Conservation (phyloP, 805 yeast species). For the Pichia deserticola region DNA sequence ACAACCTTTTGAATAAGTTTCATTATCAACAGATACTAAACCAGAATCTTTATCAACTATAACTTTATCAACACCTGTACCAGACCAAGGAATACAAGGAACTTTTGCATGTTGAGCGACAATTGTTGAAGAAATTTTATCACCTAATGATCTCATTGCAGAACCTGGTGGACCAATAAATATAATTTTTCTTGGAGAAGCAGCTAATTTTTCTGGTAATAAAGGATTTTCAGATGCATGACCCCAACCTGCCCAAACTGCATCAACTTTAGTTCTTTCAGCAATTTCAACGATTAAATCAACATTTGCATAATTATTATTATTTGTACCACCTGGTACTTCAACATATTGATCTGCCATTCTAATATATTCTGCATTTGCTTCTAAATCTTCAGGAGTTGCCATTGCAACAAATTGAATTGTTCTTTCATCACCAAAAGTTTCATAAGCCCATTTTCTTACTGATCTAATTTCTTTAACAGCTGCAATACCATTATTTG, state of each 20-base stretch:
- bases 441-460: constrained; percentile 98
- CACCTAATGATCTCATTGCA: constrained; percentile 99
- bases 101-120: constrained; percentile 98
- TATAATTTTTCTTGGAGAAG: constrained; percentile 81
- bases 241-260: constrained; percentile 99
- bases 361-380: constrained; percentile 95
- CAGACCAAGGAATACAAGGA: constrained; percentile 99
- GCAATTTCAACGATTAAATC: constrained; percentile 96
- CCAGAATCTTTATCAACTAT: constrained; percentile 57
- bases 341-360: constrained; percentile 99
- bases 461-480: constrained; percentile 96
- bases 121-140: constrained; percentile 93
- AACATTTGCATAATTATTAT: constrained; percentile 96
- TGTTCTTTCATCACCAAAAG: constrained; percentile 93
- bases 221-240: constrained; percentile 98
- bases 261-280: constrained; percentile 92
- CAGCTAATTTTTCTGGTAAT: constrained; percentile 89
- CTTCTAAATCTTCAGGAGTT: constrained; percentile 96
- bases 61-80: constrained; percentile 91
- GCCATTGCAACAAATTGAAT: constrained; percentile 97
- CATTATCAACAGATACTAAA: constrained; percentile 84
- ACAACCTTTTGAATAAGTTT: constrained; percentile 82
- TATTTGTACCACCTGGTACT: constrained; percentile 99
- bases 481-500: constrained; percentile 99
- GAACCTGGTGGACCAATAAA: constrained; percentile 99